A percentile compares a stretch with the other conserved stretches of the same genome.
Conservation (phyloP, 192 early-diverging fungal species). For the Entomortierella beljakovae region DNA sequence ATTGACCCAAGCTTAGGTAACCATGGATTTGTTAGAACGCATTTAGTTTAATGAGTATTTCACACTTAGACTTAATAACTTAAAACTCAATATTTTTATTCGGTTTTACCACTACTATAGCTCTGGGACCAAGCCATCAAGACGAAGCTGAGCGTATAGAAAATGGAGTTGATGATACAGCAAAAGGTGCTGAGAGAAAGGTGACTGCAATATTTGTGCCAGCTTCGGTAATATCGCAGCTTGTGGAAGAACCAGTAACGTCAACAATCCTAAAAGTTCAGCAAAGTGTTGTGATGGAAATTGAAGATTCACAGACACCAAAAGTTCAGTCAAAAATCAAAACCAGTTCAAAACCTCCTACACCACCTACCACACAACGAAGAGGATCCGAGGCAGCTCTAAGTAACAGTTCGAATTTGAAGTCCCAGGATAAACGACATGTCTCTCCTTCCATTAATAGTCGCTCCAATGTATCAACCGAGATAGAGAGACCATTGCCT, state of each 20-base stretch:
- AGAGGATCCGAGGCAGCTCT: not conserved
- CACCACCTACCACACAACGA: not conserved
- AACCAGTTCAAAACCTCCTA: not conserved
- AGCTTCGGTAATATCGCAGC: not conserved
- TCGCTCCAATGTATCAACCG: not conserved
- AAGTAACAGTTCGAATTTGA: not conserved
- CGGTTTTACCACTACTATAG: not conserved
- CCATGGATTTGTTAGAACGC: not conserved
- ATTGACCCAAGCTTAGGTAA: not conserved
- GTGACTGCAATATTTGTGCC: conserved; percentile 10
- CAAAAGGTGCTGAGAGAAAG: conserved; percentile 20
- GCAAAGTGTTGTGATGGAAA: not conserved
- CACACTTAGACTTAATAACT: too few species aligned
- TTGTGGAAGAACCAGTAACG: not conserved
- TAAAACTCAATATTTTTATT: not conserved
- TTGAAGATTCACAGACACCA: not conserved
- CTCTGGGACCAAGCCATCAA: not conserved
- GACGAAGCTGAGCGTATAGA: not conserved
- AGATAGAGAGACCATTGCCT: not conserved
- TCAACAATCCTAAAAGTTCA: not conserved
- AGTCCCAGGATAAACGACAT: not conserved
- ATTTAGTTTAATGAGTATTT: too few species aligned
- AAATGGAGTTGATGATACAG: not conserved
- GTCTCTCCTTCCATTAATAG: not conserved
- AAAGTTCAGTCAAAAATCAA: not conserved